phyloP scores from a whole-genome alignment of 2,329 filamentous ascomycete genomes.

The Tolypocladium paradoxum region DNA sequence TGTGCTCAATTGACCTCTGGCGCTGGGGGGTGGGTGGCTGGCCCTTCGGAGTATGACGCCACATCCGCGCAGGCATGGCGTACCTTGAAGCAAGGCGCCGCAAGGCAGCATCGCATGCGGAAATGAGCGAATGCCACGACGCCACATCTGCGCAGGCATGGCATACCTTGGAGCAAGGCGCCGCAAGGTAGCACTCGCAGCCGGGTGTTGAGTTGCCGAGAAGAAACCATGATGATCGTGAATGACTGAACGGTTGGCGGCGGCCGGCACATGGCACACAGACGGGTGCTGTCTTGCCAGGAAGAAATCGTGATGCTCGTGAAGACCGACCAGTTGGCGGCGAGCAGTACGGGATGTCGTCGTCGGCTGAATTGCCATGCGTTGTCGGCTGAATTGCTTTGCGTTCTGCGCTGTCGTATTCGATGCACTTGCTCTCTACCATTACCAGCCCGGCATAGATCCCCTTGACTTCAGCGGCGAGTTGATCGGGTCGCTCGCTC shows the following conservation, averaged over 20 bases:
- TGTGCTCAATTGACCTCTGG: slow-evolving; percentile 66
- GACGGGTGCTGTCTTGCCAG: slow-evolving; percentile 75
- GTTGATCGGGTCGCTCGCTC: slow-evolving; percentile 60
- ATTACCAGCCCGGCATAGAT: slow-evolving; percentile 77
- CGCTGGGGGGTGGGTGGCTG: too few relatives aligned
- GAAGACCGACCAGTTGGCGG: slow-evolving; percentile 61
- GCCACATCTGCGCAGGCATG: slow-evolving; percentile 92
- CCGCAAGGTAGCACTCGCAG: slow-evolving; percentile 55
- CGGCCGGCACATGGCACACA: too few relatives aligned
- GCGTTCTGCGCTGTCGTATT: slow-evolving; percentile 55
- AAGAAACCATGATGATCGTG: slow-evolving; percentile 72
- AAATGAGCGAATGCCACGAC: slow-evolving; percentile 51
- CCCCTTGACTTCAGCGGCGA: slow-evolving; percentile 70
- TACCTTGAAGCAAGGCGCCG: slow-evolving; percentile 66
- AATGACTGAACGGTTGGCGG: too few relatives aligned
- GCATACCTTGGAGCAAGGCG: slow-evolving; percentile 68
- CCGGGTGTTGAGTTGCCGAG: slow-evolving; percentile 75
- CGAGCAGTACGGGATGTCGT: slow-evolving; percentile 77
- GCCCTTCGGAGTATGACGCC: too few relatives aligned
- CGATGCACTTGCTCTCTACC: slow-evolving; percentile 80
- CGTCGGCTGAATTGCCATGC: slow-evolving; percentile 47
- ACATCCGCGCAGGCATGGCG: slow-evolving; percentile 87
- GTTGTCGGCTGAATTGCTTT: slow-evolving; percentile 46
- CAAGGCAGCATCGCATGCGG: slow-evolving; percentile 55
- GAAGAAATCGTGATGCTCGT: slow-evolving; percentile 72